Evolutionary conservation across 768 basidiomycete genomes (phyloP), one percentile per base, ranked within the genome.

Genomic region (Psilocybe tampanensis): DNA sequence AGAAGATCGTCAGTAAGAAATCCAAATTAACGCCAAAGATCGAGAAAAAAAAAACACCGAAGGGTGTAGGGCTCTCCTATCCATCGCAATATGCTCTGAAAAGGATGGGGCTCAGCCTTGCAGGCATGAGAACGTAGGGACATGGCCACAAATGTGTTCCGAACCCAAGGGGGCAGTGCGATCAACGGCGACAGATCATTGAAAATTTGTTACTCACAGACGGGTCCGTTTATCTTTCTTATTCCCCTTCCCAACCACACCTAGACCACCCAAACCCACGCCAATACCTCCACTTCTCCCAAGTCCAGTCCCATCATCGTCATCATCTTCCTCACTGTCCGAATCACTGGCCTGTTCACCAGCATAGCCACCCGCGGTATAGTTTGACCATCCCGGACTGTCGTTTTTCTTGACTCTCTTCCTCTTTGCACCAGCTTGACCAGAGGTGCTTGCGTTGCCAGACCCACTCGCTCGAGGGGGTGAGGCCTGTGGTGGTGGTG

Each of bases 261-360:
- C 78, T 47, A 82, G 63, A 2, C 79, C 80, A 52, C 70, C 76
- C 65, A 79, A 70, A 12, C 80, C 81, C 15, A 83, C 77, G 57
- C 74, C 77, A 58, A 81, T 78, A 0, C 77, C 77, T 17, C 74
- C 77, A 23, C 67, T 61, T 63, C 61, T 66, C 8, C 56, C 68
- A 39, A 66, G 65, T 2, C 63, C 68, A 18, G 65, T 63, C 33
- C 67, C 66, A 17, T 74, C 75, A 1, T 78, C 66, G 8, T 74
- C 75, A 1, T 78, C 77, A 42, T 39, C 36, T n/a, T 76, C 76
- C 0, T 80, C 76, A 42, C 73, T 75, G 7, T 77, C 77, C 7
- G 70, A 71, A 41, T 75, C 78, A 49, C 72, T 75, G 12, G 59
- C 67, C 15, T 65, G 70, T 13, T 67, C 70, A 3, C 60, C 60